Percentiles rank a stretch among this genome's conserved stretches.
Conservation (phyloP, 2,329 filamentous ascomycete species). For the Alternaria postmessia region DNA sequence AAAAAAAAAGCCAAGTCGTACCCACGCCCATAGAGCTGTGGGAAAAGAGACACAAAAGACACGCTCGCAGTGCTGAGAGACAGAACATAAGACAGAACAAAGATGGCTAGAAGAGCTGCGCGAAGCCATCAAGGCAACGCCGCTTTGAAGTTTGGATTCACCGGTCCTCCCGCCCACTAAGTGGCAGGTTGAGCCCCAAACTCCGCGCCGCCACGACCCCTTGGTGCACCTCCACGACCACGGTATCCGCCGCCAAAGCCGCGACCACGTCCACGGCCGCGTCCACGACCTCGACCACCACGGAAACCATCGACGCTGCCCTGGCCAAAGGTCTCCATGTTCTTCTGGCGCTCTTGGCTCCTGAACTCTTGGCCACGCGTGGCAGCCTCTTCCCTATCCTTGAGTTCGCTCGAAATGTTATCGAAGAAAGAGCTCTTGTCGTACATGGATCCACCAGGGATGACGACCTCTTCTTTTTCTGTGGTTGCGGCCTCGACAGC, state of each 20-base stretch:
- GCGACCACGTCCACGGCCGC: slow-evolving; percentile 67
- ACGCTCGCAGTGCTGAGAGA: slow-evolving; percentile 3
- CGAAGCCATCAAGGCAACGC: not conserved
- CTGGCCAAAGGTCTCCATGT: slow-evolving; percentile 97
- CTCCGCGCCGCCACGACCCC: slow-evolving; percentile 38
- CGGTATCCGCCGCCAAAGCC: slow-evolving; percentile 56
- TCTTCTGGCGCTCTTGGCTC: slow-evolving; percentile 90
- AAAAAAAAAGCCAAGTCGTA: slow-evolving; percentile 11
- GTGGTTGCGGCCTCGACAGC: slow-evolving; percentile 49
- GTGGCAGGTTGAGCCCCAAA: slow-evolving; percentile 34
- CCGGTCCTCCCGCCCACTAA: slow-evolving; percentile 17
- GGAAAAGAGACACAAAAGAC: slow-evolving; percentile 3
- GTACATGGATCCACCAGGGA: slow-evolving; percentile 66
- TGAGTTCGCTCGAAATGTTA: slow-evolving; percentile 94
- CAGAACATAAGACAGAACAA: not conserved
- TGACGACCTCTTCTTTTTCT: slow-evolving; percentile 57
- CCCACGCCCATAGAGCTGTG: slow-evolving; percentile 15
- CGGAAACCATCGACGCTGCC: slow-evolving; percentile 89
- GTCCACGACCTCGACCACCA: slow-evolving; percentile 78
- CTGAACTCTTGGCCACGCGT: slow-evolving; percentile 82
- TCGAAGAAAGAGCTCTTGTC: slow-evolving; percentile 95
- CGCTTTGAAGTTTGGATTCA: not conserved
- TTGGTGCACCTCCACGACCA: slow-evolving; percentile 55
- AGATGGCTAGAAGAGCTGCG: not conserved
- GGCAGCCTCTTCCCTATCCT: slow-evolving; percentile 79